A percentile compares a stretch with the other conserved stretches of the same genome.
Evolutionary conservation across 306 rosid species (phyloP).

Genomic region (Quercus aquifolioides): DNA sequence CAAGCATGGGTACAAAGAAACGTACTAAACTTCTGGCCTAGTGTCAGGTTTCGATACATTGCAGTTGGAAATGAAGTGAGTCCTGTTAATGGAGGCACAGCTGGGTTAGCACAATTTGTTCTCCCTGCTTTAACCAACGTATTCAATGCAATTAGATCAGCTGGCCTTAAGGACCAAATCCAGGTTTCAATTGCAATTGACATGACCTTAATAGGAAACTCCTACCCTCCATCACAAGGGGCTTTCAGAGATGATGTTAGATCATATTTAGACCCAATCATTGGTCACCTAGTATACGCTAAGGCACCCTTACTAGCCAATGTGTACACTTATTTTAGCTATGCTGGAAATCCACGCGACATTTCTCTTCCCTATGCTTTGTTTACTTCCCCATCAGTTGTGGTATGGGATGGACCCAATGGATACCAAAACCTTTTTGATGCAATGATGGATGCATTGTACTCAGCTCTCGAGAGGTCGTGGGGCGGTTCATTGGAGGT

Average conservation of each 20-base stretch:
- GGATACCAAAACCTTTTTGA: conserved; percentile 61
- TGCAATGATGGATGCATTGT: conserved; percentile 52
- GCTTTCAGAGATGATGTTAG: conserved; percentile 56
- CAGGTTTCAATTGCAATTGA: conserved; percentile 65
- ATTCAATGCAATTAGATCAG: conserved; percentile 43
- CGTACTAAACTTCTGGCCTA: conserved; percentile 43
- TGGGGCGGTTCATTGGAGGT: conserved; percentile 47
- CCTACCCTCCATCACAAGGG: conserved; percentile 59
- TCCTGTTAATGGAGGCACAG: conserved; percentile 40
- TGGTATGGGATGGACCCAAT: conserved; percentile 34
- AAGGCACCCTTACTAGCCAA: conserved; percentile 57
- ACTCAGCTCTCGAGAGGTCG: conserved; percentile 51
- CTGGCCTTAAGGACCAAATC: conserved; percentile 47
- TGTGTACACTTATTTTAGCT: conserved; percentile 58
- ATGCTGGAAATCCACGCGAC: conserved; percentile 33
- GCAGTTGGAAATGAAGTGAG: conserved; percentile 70
- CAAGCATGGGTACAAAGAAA: conserved; percentile 45
- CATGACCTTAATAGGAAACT: conserved; percentile 51
- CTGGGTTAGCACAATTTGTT: conserved; percentile 37
- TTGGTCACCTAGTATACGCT: conserved; percentile 48
- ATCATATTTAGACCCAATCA: conserved; percentile 50
- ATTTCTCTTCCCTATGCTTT: conserved; percentile 56
- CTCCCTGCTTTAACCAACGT: conserved; percentile 45
- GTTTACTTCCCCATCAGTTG: conserved; percentile 49
- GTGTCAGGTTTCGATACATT: conserved; percentile 40